Base-by-base conservation (phyloP, 169 alveolate genomes). In the Cystoisospora suis region DNA sequence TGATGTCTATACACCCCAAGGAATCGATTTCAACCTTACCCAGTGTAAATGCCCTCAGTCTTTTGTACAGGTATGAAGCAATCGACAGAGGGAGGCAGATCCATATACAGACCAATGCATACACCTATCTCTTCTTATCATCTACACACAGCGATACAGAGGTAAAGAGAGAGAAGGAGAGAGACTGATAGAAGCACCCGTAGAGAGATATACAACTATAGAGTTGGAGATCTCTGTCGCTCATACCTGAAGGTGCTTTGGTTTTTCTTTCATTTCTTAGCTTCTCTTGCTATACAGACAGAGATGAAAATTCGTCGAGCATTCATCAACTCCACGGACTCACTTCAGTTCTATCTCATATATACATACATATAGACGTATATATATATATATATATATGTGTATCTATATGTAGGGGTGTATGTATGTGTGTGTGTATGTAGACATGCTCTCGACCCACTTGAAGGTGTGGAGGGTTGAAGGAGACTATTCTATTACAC, bases 41-140 rank as follows among this genome's bases (percentile, higher is more conserved):
- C 89, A 59, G 47, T 89, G 85, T 53, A 65, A 38, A 56, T 90
- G 93, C 40, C 93, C 93, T 32, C 93, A 81, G 15, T 77, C 90
- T 29, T 90, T 90, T 81, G 69, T 90, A 53, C 93, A 90, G 58
- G 93, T 77, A 69, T 27, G 15, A 4, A 34, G 5, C 12, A 3
- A 2, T 3, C 80, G 29, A 29, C 15, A 69, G 7, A 27, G 1
- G 38, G 17, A 69, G 23, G 17, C 17, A 69, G 17, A 69, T 69
- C 5, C 17, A 69, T 69, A 29, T 29, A 69, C 44, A 69, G 17
- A 69, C 38, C 5, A 3, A 69, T 29, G 29, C 3, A 69, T 29
- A 69, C 3, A 20, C 3, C 29, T 5, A 69, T 6, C 29, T 69
- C 20, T 20, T 29, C 17, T 20, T 3, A 20, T 29, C 5, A 34